These are phyloP conservation scores for Penicillium sp. DNA, from an alignment of 2,329 filamentous ascomycete species.

Conservation along the genomic window DNA sequence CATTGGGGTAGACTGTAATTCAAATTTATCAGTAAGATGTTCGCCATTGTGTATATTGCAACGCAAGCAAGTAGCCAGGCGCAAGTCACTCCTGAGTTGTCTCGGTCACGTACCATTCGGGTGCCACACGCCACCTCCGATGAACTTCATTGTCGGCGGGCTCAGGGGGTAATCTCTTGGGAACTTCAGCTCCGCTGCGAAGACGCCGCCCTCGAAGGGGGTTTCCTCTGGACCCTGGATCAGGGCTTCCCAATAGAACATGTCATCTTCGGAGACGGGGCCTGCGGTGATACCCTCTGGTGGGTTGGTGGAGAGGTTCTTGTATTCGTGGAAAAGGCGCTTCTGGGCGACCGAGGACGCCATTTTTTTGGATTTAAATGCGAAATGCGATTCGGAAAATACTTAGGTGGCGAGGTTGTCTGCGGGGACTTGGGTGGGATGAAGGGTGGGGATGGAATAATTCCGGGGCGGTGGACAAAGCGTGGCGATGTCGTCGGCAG, in stretches of 20 bases:
- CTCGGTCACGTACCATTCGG: slow-evolving; percentile 72
- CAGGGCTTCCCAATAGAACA: slow-evolving; percentile 93
- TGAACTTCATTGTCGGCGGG: slow-evolving; percentile 93
- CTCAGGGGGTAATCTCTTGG: slow-evolving; percentile 96
- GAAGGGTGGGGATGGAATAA: slow-evolving; percentile 6
- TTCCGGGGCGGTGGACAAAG: slow-evolving; percentile 13
- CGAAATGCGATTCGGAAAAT: not conserved
- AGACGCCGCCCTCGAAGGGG: slow-evolving; percentile 92
- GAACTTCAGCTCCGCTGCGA: slow-evolving; percentile 91
- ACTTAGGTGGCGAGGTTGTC: not conserved
- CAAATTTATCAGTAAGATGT: not conserved
- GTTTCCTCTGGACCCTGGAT: slow-evolving; percentile 95
- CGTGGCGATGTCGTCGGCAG: not conserved
- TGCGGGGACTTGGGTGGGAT: not conserved
- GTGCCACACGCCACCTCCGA: slow-evolving; percentile 85
- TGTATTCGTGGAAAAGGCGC: slow-evolving; percentile 95
- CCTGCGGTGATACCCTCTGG: slow-evolving; percentile 98
- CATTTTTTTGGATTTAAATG: slow-evolving; percentile 34
- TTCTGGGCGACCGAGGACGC: slow-evolving; percentile 58
- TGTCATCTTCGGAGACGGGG: slow-evolving; percentile 88
- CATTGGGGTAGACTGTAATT: slow-evolving; percentile 76
- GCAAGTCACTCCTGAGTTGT: slow-evolving; percentile 3
- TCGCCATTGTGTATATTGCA: not conserved
- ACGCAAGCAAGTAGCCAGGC: not conserved
- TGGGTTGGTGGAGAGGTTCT: slow-evolving; percentile 85